Conservation (phyloP, 257 asterid genomes). For the Petunia secreta region DNA sequence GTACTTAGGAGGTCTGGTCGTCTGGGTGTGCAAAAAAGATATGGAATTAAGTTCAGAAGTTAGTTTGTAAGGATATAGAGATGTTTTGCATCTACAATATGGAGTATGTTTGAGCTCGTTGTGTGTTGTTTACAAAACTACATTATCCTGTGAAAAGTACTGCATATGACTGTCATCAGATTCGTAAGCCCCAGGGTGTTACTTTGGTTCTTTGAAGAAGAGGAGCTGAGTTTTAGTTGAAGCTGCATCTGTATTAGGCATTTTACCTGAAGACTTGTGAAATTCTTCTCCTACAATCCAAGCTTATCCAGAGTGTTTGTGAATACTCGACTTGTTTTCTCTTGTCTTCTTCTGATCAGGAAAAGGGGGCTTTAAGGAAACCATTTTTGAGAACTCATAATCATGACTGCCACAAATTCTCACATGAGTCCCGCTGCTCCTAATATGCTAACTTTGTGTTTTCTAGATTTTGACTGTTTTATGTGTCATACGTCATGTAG, state of each 20-base stretch:
- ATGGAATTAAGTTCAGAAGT: background rate
- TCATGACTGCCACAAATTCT: background rate
- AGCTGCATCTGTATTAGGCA: background rate
- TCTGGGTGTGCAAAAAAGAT: background rate
- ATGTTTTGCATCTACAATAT: background rate
- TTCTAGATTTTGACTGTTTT: background rate
- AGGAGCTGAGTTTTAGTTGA: background rate
- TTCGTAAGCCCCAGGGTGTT: background rate
- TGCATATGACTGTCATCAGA: background rate
- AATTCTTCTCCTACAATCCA: constrained; percentile 8
- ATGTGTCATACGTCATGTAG: background rate
- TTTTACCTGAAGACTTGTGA: background rate
- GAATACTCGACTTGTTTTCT: background rate
- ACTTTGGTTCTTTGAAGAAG: background rate
- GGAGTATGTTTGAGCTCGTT: background rate
- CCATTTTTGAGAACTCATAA: background rate
- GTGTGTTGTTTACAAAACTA: background rate
- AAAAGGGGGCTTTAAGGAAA: background rate
- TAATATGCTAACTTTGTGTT: background rate
- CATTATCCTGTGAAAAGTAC: background rate
- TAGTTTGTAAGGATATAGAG: background rate
- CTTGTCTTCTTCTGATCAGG: background rate
- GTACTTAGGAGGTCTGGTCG: background rate
- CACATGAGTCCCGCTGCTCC: background rate
- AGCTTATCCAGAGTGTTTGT: background rate